These are phyloP conservation scores for Suillus variegatus DNA, from an alignment of 768 basidiomycete species.

Conservation along the genomic window DNA sequence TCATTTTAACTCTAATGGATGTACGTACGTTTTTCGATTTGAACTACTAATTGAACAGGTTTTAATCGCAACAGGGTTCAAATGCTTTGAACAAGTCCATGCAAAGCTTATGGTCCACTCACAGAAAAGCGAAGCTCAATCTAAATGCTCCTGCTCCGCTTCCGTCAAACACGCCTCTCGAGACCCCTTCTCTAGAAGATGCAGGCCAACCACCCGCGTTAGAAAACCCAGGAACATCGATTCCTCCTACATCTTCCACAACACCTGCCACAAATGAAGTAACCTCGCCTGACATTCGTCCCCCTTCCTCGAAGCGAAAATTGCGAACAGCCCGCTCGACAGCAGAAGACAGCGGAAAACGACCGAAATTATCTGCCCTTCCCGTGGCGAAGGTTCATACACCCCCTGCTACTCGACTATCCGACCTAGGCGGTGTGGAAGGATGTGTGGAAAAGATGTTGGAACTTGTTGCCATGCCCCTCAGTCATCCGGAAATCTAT, in stretches of 20 bases:
- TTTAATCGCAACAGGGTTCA: constrained; percentile 51
- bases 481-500: constrained; percentile 95
- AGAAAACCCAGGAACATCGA: not conserved
- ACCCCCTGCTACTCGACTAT: constrained; percentile 74
- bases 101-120: constrained; percentile 76
- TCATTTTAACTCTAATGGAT: constrained; percentile 2
- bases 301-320: constrained; percentile 59
- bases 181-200: not conserved
- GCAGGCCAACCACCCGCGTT: not conserved
- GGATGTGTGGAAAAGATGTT: constrained; percentile 88
- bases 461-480: constrained; percentile 94
- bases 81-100: constrained; percentile 78
- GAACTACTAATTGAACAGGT: constrained; percentile 2
- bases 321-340: constrained; percentile 48
- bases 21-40: not conserved
- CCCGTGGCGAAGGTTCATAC: constrained; percentile 47
- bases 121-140: constrained; percentile 67
- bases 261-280: constrained; percentile 11
- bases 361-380: constrained; percentile 45
- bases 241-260: constrained; percentile 14
- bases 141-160: constrained; percentile 45
- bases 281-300: constrained; percentile 12
- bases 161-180: constrained; percentile 2
- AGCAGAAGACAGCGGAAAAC: constrained; percentile 58
- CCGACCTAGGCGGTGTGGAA: constrained; percentile 88